phyloP scores from a whole-genome alignment of 768 basidiomycete species.

The Leccinum subtestaceum region DNA sequence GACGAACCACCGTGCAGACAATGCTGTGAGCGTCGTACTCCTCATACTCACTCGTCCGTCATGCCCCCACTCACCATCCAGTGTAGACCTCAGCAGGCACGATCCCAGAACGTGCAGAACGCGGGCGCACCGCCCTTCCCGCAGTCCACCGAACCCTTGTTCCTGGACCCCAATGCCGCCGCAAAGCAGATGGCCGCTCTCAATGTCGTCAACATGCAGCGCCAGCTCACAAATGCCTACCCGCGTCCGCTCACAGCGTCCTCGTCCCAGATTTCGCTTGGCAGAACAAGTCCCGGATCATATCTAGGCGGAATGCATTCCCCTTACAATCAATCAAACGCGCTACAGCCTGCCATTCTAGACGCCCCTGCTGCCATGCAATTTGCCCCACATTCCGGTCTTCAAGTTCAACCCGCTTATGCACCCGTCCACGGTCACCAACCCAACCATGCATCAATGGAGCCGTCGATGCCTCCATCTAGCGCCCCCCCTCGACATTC shows the following conservation, averaged over 20 bases:
- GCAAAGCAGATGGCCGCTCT: constrained; percentile 84
- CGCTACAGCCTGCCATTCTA: constrained; percentile 41
- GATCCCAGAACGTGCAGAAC: constrained; percentile 22
- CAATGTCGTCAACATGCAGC: constrained; percentile 49
- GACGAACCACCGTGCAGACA: constrained; percentile 10
- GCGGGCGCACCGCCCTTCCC: constrained; percentile 16
- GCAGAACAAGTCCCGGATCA: constrained; percentile 67
- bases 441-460: constrained; percentile 40
- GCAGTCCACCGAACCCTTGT: constrained; percentile 37
- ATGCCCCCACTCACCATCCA: neutral
- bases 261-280: constrained; percentile 33
- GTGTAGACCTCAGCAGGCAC: constrained; percentile 42
- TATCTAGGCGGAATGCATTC: constrained; percentile 59
- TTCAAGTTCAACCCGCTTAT: constrained; percentile 42
- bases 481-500: constrained; percentile 38
- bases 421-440: constrained; percentile 35
- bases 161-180: constrained; percentile 63
- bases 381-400: constrained; percentile 41
- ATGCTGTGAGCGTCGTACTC: constrained; percentile 33
- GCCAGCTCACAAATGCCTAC: constrained; percentile 54
- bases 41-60: neutral
- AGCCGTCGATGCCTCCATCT: constrained; percentile 42
- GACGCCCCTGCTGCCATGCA: constrained; percentile 40
- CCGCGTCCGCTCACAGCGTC: constrained; percentile 43
- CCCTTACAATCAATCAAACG: constrained; percentile 25